Evolutionary conservation across 306 rosid species (phyloP), one percentile per base, ranked within the genome.

Genomic region (Biancaea sappan): DNA sequence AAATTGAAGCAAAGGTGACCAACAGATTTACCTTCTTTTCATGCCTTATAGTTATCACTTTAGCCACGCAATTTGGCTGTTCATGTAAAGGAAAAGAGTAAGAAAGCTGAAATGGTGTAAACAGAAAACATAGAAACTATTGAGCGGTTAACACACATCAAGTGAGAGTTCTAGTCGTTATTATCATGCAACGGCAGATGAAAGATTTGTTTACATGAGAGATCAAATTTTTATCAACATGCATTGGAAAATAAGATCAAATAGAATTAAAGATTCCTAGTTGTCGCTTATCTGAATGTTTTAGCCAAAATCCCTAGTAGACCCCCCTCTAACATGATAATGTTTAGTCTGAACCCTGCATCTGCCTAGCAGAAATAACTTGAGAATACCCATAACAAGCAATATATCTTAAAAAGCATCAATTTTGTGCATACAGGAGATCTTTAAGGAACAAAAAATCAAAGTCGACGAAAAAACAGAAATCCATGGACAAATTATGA

Each of bases 11-110:
- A n/a, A 9, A 24, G 31, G 28, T 15, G 32, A 13, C 24, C 28
- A 28, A 22, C 43, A 68, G 16, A 11, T 70, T 70, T 81, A 89
- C 92, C 95, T 89, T 89, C 66, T 89, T 89, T 53, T 84, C 87
- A 60, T 80, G 88, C 82, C 86, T 82, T 24, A 87, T 61, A 43
- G 90, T 75, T 9, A 89, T 85, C 69, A 89, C 92, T 76, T 89
- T 85, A 65, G 95, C 90, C 6, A 76, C 85, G 61, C 92, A 89
- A 76, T 89, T 89, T 40, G 95, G 95, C 95, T 89, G 88, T 28
- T 46, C 79, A 79, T 38, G 48, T 22, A 56, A 83, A 68, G 18
- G 35, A 46, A 69, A 59, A 62, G 41, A 44, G 62, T 80, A 59
- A n/a, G n/a, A n/a, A n/a, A n/a, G n/a, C n/a, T n/a, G n/a, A 72